A percentile compares a stretch with the other conserved stretches of the same genome.
phyloP scores from a whole-genome alignment of 805 yeast species.

The Blastobotrys muscicola region DNA sequence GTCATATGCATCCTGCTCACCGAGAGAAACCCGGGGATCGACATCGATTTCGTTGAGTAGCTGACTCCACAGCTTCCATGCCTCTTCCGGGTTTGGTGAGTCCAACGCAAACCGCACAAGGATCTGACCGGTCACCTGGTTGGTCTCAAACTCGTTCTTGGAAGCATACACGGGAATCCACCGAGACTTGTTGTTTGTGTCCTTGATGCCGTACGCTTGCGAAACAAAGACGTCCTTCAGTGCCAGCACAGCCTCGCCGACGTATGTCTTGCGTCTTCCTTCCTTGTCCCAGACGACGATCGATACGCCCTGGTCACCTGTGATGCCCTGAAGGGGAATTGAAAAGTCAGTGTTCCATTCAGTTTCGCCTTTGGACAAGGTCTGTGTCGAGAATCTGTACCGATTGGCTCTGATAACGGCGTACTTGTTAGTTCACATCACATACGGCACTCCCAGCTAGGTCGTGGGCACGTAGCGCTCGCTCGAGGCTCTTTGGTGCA shows the following conservation, averaged over 20 bases:
- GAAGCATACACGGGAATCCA: constrained; percentile 3
- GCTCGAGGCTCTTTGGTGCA: too few species aligned
- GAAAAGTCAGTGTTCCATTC: constrained; percentile 62
- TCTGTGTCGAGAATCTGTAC: constrained; percentile 35
- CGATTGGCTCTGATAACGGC: constrained; percentile 21
- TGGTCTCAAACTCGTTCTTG: not conserved
- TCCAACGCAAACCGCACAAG: constrained; percentile 9
- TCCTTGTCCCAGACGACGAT: constrained; percentile 24
- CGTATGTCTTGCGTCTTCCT: constrained; percentile 7
- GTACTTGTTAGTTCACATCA: constrained; percentile 12
- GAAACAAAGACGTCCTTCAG: constrained; percentile 5
- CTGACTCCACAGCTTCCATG: constrained; percentile 9
- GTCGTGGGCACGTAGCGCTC: too few species aligned
- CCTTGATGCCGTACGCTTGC: constrained; percentile 1
- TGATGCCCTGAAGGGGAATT: constrained; percentile 33
- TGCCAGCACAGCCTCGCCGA: constrained; percentile 12
- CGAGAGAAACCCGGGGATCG: not conserved
- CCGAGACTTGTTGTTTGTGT: constrained; percentile 2
- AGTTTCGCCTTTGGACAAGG: constrained; percentile 53
- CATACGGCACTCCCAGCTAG: too few species aligned
- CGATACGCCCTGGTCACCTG: constrained; percentile 8
- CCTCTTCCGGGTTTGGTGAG: constrained; percentile 2
- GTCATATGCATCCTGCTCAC: not conserved
- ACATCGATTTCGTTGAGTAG: not conserved
- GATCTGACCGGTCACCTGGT: constrained; percentile 9